Conservation (phyloP, 2,329 filamentous ascomycete species). For the Penicillium sp. region DNA sequence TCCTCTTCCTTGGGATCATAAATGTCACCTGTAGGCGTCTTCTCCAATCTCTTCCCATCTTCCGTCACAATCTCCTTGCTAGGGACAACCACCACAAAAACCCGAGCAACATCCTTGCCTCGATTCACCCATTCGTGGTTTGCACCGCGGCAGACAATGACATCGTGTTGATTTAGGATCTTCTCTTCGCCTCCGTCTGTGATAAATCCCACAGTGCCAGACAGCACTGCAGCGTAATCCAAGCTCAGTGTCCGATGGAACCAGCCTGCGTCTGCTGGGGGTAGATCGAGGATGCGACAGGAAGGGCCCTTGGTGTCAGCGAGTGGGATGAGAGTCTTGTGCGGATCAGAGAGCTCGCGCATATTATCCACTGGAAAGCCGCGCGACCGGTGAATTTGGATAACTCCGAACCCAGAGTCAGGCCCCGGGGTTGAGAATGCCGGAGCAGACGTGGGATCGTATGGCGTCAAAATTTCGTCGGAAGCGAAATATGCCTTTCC, state of each 20-base stretch:
- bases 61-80: slow-evolving; percentile 42
- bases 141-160: slow-evolving; percentile 39
- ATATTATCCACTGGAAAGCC: slow-evolving; percentile 28
- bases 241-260: slow-evolving; percentile 33
- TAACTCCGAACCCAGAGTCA: slow-evolving; percentile 26
- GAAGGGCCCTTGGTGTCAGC: slow-evolving; percentile 27
- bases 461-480: slow-evolving; percentile 27
- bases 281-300: slow-evolving; percentile 22
- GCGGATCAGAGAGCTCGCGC: slow-evolving; percentile 20
- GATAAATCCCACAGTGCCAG: slow-evolving; percentile 27
- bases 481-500: slow-evolving; percentile 30
- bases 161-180: slow-evolving; percentile 28
- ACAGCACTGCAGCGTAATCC: slow-evolving; percentile 32
- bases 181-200: slow-evolving; percentile 32
- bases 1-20: slow-evolving; percentile 24
- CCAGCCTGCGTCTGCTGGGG: slow-evolving; percentile 20
- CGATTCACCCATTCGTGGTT: slow-evolving; percentile 51
- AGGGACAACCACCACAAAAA: slow-evolving; percentile 45
- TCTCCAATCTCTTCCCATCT: slow-evolving; percentile 41
- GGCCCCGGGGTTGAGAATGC: slow-evolving; percentile 19
- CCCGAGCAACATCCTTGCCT: slow-evolving; percentile 37
- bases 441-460: slow-evolving; percentile 27
- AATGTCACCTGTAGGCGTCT: slow-evolving; percentile 28
- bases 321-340: slow-evolving; percentile 24
- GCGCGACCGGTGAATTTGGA: slow-evolving; percentile 31